Evolutionary conservation across 1,284 basidiomycete genomes (phyloP).

Genomic region (Apiotrichum domesticum): DNA sequence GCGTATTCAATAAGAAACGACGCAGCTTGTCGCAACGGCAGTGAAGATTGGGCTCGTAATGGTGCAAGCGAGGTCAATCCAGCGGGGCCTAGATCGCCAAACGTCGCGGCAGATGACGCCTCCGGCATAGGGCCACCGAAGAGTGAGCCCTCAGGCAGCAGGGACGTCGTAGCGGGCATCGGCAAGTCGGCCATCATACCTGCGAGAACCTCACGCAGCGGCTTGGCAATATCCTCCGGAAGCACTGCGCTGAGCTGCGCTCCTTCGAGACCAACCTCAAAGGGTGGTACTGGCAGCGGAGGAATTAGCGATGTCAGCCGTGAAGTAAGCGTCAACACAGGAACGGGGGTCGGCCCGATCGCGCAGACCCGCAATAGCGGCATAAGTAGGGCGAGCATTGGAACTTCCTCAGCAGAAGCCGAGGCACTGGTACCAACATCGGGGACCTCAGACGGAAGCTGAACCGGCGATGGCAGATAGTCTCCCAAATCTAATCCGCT

Average conservation of each 20-base stretch:
- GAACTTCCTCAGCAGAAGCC: conserved; percentile 7
- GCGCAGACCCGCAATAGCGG: conserved; percentile 31
- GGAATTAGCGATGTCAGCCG: conserved; percentile 26
- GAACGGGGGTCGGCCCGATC: conserved; percentile 7
- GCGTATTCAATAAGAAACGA: conserved; percentile 23
- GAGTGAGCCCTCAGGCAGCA: not conserved
- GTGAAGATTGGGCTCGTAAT: conserved; percentile 1
- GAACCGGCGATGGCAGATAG: conserved; percentile 11
- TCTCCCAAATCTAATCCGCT: conserved; percentile 19
- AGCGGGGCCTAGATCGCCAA: conserved; percentile 2
- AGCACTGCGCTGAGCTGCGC: conserved; percentile 27
- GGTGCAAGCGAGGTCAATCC: not conserved
- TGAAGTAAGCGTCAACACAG: conserved; percentile 18
- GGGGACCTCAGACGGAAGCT: conserved; percentile 8
- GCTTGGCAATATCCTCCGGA: conserved; percentile 30
- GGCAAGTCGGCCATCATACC: conserved; percentile 39
- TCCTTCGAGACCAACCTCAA: conserved; percentile 39
- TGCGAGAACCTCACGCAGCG: conserved; percentile 30
- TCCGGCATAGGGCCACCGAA: conserved; percentile 1
- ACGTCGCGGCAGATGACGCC: not conserved
- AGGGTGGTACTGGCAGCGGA: conserved; percentile 36
- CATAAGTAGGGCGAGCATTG: conserved; percentile 30
- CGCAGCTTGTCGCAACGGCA: conserved; percentile 18
- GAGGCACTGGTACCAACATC: conserved; percentile 25
- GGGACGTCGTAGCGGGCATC: conserved; percentile 6